A percentile compares a stretch with the other conserved stretches of the same genome.
phyloP scores from a whole-genome alignment of 441 rosid species.

The Populus hybrid region DNA sequence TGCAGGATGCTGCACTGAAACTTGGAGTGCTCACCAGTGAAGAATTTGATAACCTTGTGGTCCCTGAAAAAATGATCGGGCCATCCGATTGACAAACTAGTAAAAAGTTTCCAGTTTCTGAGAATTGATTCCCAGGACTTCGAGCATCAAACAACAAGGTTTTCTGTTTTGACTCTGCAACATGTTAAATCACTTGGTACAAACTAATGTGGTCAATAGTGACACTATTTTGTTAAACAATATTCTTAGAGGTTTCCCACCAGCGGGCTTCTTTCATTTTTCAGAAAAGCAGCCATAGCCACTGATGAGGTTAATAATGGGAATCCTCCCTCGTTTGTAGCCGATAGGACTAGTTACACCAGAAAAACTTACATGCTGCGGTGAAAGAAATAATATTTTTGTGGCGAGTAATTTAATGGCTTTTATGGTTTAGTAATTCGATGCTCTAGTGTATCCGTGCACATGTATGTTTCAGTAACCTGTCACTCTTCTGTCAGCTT shows the following conservation, averaged over 20 bases:
- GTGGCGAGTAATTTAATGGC: too few species aligned
- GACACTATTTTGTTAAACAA: background rate
- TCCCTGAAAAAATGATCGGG: constrained; percentile 95
- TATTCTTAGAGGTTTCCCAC: constrained; percentile 27
- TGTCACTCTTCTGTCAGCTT: background rate
- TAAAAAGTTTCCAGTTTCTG: constrained; percentile 1
- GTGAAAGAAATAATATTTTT: constrained; percentile 6
- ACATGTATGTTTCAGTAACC: too few species aligned
- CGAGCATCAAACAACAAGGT: background rate
- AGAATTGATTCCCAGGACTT: background rate
- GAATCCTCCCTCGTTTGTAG: constrained; percentile 27
- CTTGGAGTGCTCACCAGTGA: constrained; percentile 70
- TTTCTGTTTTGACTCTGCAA: background rate
- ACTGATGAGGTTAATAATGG: constrained; percentile 22
- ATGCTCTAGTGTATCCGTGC: background rate
- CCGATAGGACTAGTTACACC: background rate
- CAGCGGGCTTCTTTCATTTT: background rate
- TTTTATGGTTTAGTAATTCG: background rate
- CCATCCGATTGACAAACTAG: constrained; percentile 50
- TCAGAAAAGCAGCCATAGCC: background rate
- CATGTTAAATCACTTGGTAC: constrained; percentile 6
- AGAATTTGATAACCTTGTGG: constrained; percentile 88
- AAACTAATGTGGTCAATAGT: background rate
- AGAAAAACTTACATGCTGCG: constrained; percentile 4
- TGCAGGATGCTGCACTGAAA: constrained; percentile 76